Evolutionary conservation across 495 filamentous ascomycete species (phyloP), one percentile per base, ranked within the genome.

Genomic region (Acidiella bohemica): DNA sequence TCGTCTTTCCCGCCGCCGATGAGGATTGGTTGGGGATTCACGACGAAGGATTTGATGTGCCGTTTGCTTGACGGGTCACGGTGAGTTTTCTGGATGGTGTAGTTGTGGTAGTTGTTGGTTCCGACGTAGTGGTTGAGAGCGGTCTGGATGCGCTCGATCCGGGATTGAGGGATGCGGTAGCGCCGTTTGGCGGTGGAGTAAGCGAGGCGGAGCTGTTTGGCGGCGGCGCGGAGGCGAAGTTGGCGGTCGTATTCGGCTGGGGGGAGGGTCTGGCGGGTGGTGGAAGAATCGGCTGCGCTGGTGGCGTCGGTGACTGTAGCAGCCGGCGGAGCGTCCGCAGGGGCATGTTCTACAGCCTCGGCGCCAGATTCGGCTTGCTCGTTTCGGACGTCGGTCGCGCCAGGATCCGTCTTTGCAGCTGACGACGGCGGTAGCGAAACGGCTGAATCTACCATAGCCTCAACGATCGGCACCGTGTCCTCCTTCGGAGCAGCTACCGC

Each of bases 71-170:
- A 86, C 0, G 85, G 71, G 50, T 97, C 92, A 2, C 63, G 68
- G 60, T 65, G 69, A 1, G 68, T 62, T 61, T 96, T 97, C 46
- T 86, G 76, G 47, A 96, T 73, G 4, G 90, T 97, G 67, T 87
- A 95, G 64, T 96, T 97, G 68, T 93, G 84, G 65, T 75, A 97
- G 56, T 88, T 94, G 44, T 66, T 66, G 4, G 90, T 93, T 41
- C 90, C 90, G 12, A 75, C 55, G 57, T 86, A 96, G 16, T 64
- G 62, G 32, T 69, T 57, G 6, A 97, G 69, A 0, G 73, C 72
- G 31, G 73, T 67, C 54, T 86, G 81, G 10, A 96, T 68, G 43
- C 77, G 73, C 6, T 67, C 65, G 32, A 87, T 59, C 28, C 90
- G 83, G 14, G 66, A 60, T 0, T 73, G 62, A 2, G 80, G 77